A percentile compares a stretch with the other conserved stretches of the same genome.
phyloP scores from a whole-genome alignment of 1,284 basidiomycete species.

The Heterobasidion parviporum region DNA sequence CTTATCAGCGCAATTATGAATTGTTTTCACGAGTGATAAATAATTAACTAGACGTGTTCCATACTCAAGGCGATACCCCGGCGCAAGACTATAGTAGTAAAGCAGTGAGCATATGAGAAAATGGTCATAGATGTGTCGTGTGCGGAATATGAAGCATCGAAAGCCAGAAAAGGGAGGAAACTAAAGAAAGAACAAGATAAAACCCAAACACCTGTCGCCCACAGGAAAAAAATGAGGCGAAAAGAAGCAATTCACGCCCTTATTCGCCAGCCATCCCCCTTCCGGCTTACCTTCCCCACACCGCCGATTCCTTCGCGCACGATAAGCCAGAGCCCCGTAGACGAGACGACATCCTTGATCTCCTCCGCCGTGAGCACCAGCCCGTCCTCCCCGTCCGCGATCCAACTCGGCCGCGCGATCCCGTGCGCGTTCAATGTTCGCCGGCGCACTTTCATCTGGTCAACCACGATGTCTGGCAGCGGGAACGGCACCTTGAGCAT shows the following conservation, averaged over 20 bases:
- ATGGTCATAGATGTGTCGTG: not conserved
- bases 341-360: slow-evolving; percentile 88
- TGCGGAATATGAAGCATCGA: not conserved
- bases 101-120: not conserved
- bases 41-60: not conserved
- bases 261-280: slow-evolving; percentile 72
- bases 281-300: slow-evolving; percentile 69
- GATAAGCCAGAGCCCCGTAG: slow-evolving; percentile 87
- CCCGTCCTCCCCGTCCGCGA: slow-evolving; percentile 21
- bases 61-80: not conserved
- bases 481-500: slow-evolving; percentile 87
- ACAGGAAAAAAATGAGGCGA: not conserved
- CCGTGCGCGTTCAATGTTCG: slow-evolving; percentile 38
- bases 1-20: not conserved
- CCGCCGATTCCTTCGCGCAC: slow-evolving; percentile 91
- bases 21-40: not conserved
- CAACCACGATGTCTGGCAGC: slow-evolving; percentile 69
- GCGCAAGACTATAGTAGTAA: not conserved
- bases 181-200: no score
- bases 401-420: slow-evolving; percentile 28
- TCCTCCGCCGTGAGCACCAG: slow-evolving; percentile 80
- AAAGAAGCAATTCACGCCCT: slow-evolving; percentile 27
- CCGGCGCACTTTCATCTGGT: slow-evolving; percentile 41
- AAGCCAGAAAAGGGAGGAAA: not conserved
- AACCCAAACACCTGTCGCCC: not conserved